Base-by-base conservation (phyloP, 2,329 filamentous ascomycete genomes). In the Colletotrichum lindemuthianum region DNA sequence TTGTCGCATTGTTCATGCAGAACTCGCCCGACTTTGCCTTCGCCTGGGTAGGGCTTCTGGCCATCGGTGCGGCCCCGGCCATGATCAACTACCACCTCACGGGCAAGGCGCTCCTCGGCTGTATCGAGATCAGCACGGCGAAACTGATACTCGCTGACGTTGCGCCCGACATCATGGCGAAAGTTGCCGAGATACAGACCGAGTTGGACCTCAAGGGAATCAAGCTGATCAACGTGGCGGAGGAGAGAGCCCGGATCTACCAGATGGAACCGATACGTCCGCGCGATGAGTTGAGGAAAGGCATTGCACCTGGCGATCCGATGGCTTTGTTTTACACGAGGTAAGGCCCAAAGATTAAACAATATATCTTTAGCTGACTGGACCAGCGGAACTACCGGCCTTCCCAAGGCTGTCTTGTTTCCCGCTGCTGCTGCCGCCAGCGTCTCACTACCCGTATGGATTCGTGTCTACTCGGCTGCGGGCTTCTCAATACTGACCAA, bases 81-180 rank as follows among this genome's bases (percentile, higher is more conserved):
- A 84, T 90, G 75, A 89, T 92, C 73, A 92, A 92, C 73, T 87
- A 89, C 72, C 89, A 92, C 71, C 78, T 92, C 8, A 80, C 83
- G 8, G 87, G 85, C 0, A 84, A 88, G 67, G 85, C 88, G 2
- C 74, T 92, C 67, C 70, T 91, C 49, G 89, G 92, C 74, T 92
- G 88, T 58, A 72, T 92, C 40, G 82, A 80, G 65, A 81, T 90
- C 56, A 86, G 84, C 52, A 81, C 81, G 4, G 81, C 86, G 3
- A 82, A 77, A 45, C 65, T 90, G 41, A 71, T 91, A 4, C 72
- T 91, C 2, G 84, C 89, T 8, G 89, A 90, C 61, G 81, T 84
- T 2, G 81, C 87, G 32, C 72, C 76, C 0, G 84, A 78, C 3
- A 84, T 88, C 44, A 75, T 82, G n/a, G 77, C 75, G 45, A 82